Evolutionary conservation across 257 asterid species (phyloP), one percentile per base, ranked within the genome.

Genomic region (Lantana camara): DNA sequence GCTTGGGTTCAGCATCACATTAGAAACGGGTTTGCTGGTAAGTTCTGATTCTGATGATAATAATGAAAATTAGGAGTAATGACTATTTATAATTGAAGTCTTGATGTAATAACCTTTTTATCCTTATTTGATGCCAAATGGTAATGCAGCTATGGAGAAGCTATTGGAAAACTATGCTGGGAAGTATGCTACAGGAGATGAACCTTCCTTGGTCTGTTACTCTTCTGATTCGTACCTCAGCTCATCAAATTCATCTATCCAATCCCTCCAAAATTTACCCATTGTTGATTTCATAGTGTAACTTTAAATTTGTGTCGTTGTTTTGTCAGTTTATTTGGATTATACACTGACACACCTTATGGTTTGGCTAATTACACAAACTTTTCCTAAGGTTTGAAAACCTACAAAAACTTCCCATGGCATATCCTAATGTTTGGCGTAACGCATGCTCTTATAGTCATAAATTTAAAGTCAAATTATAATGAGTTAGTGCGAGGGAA

Each of bases 101-200:
- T n/a, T n/a, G n/a, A n/a, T n/a, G n/a, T n/a, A n/a, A n/a, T n/a
- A n/a, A n/a, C n/a, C n/a, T n/a, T n/a, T n/a, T 50, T 52, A 44
- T 38, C 1, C 13, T 63, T 49, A n/a, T 14, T 57, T 77, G 57
- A 56, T 73, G 67, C 63, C 58, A 23, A 55, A 11, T 68, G 41
- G 72, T 17, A 58, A 64, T 67, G 77, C 87, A 88, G 96, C 90
- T 64, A 80, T 82, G 52, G 95, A 89, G 83, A 82, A 82, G 75
- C 86, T 89, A 61, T 60, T 89, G 74, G 84, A 79, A 59, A 79
- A 74, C 37, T 52, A 70, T 75, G 89, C 91, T 69, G 91, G 91
- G 44, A 85, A 81, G 62, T 88, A 83, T 79, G 94, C 94, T 47
- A 88, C 89, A 0, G 96, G 94, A 57, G 80, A 85, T 67, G 91